phyloP scores from a whole-genome alignment of 2,329 filamentous ascomycete genomes.

The Claviceps purpurea region DNA sequence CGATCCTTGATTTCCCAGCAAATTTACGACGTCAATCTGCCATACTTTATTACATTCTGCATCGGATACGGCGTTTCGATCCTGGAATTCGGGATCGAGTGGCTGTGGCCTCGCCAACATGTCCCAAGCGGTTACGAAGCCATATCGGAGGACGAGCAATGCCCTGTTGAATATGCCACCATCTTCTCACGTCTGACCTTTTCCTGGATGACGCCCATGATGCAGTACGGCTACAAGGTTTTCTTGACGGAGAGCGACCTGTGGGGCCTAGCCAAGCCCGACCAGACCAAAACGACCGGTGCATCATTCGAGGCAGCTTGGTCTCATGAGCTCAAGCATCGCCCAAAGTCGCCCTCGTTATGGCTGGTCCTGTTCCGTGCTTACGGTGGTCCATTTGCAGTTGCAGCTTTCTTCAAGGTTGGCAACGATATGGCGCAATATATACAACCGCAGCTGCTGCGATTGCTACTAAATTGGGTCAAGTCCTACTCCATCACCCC shows the following conservation, averaged over 20 bases:
- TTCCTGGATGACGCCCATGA: conserved; percentile 97
- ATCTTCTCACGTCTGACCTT: conserved; percentile 91
- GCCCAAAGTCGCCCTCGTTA: conserved; percentile 49
- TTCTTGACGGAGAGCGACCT: conserved; percentile 90
- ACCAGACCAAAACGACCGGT: conserved; percentile 66
- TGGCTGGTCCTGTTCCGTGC: conserved; percentile 77
- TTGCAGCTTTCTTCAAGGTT: conserved; percentile 78
- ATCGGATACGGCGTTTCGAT: conserved; percentile 57
- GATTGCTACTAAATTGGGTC: conserved; percentile 73
- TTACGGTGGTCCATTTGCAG: conserved; percentile 72
- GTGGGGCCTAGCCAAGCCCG: conserved; percentile 74
- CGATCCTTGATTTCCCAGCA: conserved; percentile 74
- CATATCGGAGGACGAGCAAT: conserved; percentile 46
- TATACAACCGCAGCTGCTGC: conserved; percentile 78
- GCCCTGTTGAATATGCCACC: conserved; percentile 78
- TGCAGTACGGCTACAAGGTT: conserved; percentile 85
- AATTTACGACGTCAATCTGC: conserved; percentile 48
- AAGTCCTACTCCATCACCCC: conserved; percentile 51
- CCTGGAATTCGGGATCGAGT: conserved; percentile 66
- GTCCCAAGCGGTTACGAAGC: conserved; percentile 40
- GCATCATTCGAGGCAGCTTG: conserved; percentile 60
- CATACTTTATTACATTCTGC: conserved; percentile 68
- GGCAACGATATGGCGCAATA: conserved; percentile 78
- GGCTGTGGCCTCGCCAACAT: conserved; percentile 69
- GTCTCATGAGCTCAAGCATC: conserved; percentile 56